Evolutionary conservation across 2,329 filamentous ascomycete species (phyloP).

Genomic region (Fusarium decemcellulare): DNA sequence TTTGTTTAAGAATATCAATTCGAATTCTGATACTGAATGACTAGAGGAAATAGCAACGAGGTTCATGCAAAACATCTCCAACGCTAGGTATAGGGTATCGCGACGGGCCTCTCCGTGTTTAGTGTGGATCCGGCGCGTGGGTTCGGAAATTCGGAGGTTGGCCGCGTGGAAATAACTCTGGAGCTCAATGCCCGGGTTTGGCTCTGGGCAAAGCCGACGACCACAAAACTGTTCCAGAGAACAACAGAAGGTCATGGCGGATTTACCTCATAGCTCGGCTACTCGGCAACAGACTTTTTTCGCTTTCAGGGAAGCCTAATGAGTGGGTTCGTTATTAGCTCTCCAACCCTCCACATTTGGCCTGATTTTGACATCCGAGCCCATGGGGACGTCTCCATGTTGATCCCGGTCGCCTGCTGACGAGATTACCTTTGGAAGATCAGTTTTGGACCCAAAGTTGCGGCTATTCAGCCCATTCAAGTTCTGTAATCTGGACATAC

Average conservation of each 20-base stretch:
- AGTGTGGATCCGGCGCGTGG: neutral
- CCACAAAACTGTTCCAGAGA: neutral
- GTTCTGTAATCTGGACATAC: neutral
- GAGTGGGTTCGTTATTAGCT: constrained; percentile 1
- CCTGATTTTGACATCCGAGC: constrained; percentile 14
- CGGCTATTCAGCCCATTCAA: neutral
- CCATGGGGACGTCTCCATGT: constrained; percentile 11
- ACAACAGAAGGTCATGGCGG: neutral
- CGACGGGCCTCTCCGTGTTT: neutral
- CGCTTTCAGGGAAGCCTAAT: neutral
- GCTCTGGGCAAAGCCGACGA: neutral
- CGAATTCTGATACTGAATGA: too few species aligned
- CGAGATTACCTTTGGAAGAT: too few species aligned
- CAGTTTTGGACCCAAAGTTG: neutral
- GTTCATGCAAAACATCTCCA: neutral
- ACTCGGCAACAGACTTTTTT: neutral
- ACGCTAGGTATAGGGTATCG: neutral
- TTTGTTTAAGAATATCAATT: too few species aligned
- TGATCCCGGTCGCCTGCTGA: neutral
- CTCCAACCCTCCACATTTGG: constrained; percentile 1
- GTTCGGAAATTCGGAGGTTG: constrained; percentile 1
- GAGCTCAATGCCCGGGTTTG: neutral
- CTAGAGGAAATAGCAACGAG: neutral
- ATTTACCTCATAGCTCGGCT: neutral
- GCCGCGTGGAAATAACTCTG: neutral